A percentile compares a stretch with the other conserved stretches of the same genome.
Evolutionary conservation across 495 filamentous ascomycete species (phyloP).

Genomic region (Daldinia caldariorum): DNA sequence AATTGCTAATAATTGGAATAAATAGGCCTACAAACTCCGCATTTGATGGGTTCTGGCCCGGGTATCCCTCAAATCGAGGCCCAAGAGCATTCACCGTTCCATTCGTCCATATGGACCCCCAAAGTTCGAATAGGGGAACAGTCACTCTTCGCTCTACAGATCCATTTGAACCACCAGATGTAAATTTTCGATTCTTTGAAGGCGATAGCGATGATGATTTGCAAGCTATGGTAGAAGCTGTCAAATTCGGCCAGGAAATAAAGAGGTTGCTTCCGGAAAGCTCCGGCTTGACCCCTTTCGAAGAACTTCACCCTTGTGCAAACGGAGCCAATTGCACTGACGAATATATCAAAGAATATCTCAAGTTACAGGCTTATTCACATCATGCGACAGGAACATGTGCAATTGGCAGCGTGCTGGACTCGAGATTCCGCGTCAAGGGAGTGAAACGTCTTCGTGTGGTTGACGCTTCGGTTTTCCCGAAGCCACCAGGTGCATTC

Average conservation of each 20-base stretch:
- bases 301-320: slow-evolving; percentile 48
- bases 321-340: slow-evolving; percentile 44
- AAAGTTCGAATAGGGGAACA: slow-evolving; percentile 51
- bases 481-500: slow-evolving; percentile 63
- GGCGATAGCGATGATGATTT: slow-evolving; percentile 48
- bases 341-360: slow-evolving; percentile 47
- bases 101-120: slow-evolving; percentile 46
- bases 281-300: slow-evolving; percentile 40
- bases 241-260: slow-evolving; percentile 52
- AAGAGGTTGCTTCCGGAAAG: slow-evolving; percentile 25
- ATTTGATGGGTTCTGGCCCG: slow-evolving; percentile 53
- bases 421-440: slow-evolving; percentile 61
- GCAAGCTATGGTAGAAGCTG: slow-evolving; percentile 57
- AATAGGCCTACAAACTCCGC: slow-evolving; percentile 43
- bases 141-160: slow-evolving; percentile 57
- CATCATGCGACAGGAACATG: slow-evolving; percentile 66
- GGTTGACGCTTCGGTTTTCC: slow-evolving; percentile 68
- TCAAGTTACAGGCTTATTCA: slow-evolving; percentile 55
- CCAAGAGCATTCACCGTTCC: slow-evolving; percentile 29
- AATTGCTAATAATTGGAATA: slow-evolving; percentile 15
- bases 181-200: slow-evolving; percentile 62
- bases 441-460: slow-evolving; percentile 64
- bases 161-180: slow-evolving; percentile 56
- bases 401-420: slow-evolving; percentile 62
- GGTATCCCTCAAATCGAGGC: slow-evolving; percentile 38